These are phyloP conservation scores for Coemansia sp. DNA, from an alignment of 192 early-diverging fungal species.

Conservation along the genomic window DNA sequence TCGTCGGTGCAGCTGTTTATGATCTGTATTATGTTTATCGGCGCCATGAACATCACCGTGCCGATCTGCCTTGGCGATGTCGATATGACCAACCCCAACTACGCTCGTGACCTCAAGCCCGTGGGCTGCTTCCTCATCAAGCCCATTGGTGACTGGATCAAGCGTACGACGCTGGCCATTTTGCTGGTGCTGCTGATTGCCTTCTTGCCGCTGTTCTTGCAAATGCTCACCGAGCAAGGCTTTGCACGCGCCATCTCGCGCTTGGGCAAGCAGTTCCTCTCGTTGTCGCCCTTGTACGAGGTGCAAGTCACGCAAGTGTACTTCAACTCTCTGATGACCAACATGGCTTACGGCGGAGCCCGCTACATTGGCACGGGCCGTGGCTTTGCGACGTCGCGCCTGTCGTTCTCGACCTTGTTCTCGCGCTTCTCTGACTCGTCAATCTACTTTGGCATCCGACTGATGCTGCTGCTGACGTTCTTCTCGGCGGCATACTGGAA, in stretches of 20 bases:
- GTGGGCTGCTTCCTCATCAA: conserved; percentile 73
- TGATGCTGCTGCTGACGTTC: conserved; percentile 75
- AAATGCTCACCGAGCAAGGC: conserved; percentile 85
- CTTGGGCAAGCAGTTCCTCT: conserved; percentile 80
- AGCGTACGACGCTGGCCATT: conserved; percentile 79
- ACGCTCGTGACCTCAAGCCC: conserved; percentile 55
- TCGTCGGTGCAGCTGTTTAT: conserved; percentile 82
- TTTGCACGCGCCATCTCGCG: conserved; percentile 72
- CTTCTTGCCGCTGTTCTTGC: conserved; percentile 81
- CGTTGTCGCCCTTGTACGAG: conserved; percentile 83
- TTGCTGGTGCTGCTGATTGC: conserved; percentile 80
- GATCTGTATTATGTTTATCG: conserved; percentile 77
- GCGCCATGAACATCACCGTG: conserved; percentile 68
- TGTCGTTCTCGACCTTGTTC: conserved; percentile 75
- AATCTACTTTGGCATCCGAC: conserved; percentile 75
- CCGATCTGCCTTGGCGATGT: conserved; percentile 64
- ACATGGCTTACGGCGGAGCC: conserved; percentile 80
- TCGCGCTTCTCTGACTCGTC: conserved; percentile 76
- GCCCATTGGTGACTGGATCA: conserved; percentile 81
- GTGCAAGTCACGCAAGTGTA: conserved; percentile 88
- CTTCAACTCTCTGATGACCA: conserved; percentile 78
- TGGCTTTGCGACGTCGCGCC: conserved; percentile 81
- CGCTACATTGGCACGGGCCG: conserved; percentile 87
- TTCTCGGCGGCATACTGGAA: conserved; percentile 74
- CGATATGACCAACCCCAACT: conserved; percentile 61